These are phyloP conservation scores for Russula earlei DNA, from an alignment of 768 basidiomycete species.

Conservation along the genomic window DNA sequence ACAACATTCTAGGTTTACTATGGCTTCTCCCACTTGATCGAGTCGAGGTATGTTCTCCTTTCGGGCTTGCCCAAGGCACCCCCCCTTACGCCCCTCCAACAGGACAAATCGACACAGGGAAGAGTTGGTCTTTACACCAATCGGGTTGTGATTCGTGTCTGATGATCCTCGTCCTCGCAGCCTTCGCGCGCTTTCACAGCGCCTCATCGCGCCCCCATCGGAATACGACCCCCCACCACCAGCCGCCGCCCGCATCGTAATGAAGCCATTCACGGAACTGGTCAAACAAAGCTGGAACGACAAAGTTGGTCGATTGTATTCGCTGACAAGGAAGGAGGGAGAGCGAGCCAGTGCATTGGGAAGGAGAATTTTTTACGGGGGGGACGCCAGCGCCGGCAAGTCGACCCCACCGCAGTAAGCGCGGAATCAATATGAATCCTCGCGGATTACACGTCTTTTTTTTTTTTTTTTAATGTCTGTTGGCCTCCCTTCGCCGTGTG, in stretches of 20 bases:
- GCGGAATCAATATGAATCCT: not conserved
- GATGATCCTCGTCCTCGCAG: not conserved
- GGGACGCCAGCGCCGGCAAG: constrained; percentile 1
- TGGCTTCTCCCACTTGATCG: constrained; percentile 58
- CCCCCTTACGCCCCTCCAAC: not conserved
- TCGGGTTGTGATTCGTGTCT: too few species aligned
- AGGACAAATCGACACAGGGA: constrained; percentile 47
- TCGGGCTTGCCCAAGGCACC: not conserved
- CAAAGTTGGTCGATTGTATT: constrained; percentile 10
- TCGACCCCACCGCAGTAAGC: constrained; percentile 8
- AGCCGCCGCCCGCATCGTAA: constrained; percentile 15
- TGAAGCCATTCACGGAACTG: constrained; percentile 5
- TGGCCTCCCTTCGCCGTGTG: not conserved
- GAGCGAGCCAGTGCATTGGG: constrained; percentile 33
- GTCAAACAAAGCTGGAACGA: constrained; percentile 18
- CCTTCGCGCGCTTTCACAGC: constrained; percentile 3
- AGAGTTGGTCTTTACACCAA: constrained; percentile 38
- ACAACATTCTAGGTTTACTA: constrained; percentile 39
- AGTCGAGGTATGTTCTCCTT: constrained; percentile 36
- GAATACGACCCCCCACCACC: constrained; percentile 12
- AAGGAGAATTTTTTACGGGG: constrained; percentile 36
- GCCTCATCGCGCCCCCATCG: constrained; percentile 8
- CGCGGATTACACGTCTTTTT: not conserved
- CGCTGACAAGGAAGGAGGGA: constrained; percentile 7
- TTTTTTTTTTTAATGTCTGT: not conserved